Conservation (phyloP, 352 stramenopile species). For the Aphanomyces stellatus region DNA sequence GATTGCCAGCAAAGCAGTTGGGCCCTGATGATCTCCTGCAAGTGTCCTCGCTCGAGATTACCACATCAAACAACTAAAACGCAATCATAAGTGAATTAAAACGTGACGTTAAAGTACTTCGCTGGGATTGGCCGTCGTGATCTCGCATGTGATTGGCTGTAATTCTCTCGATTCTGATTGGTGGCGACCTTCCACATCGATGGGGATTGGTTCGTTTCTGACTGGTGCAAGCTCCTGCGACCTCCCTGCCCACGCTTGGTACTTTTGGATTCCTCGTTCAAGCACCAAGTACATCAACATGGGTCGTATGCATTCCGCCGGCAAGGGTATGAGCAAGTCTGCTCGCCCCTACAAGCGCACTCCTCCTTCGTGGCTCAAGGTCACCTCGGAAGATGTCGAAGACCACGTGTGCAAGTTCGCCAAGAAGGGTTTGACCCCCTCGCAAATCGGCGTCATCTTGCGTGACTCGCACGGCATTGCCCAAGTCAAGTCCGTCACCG, state of each 20-base stretch:
- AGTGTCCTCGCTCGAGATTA: neutral
- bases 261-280: conserved; percentile 24
- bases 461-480: conserved; percentile 99
- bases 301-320: conserved; percentile 98
- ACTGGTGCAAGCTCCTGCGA: neutral
- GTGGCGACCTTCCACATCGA: neutral
- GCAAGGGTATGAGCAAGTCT: conserved; percentile 99
- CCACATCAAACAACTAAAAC: neutral
- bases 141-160: neutral
- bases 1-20: too few relatives aligned
- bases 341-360: conserved; percentile 99
- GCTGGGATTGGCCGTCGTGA: too few relatives aligned
- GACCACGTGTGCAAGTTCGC: conserved; percentile 99
- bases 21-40: too few relatives aligned
- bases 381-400: conserved; percentile 93
- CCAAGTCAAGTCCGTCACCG: conserved; percentile 98
- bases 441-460: conserved; percentile 99
- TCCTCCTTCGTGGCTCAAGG: conserved; percentile 98
- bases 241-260: neutral
- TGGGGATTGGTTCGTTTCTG: neutral
- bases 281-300: conserved; percentile 60
- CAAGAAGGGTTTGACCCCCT: conserved; percentile 96
- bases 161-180: neutral
- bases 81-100: neutral
- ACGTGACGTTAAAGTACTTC: neutral